These are phyloP conservation scores for Rosellinia necatrix DNA, from an alignment of 2,329 filamentous ascomycete species.

Conservation along the genomic window DNA sequence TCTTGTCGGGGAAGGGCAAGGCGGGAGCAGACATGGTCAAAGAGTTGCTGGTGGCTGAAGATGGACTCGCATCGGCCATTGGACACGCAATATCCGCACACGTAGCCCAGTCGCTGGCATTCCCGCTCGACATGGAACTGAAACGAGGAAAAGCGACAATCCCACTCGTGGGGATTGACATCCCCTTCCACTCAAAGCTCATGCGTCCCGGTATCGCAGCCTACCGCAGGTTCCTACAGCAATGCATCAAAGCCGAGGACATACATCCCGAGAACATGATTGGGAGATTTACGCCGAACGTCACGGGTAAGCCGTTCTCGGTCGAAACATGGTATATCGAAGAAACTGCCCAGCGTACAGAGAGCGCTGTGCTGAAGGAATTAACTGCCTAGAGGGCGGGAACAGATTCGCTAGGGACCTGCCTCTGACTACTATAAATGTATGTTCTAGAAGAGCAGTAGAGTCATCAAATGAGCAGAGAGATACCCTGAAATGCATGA, in stretches of 20 bases:
- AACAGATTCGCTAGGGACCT: not conserved
- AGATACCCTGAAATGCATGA: too few relatives aligned
- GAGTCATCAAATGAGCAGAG: not conserved
- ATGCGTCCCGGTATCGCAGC: slow-evolving; percentile 23
- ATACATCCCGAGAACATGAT: slow-evolving; percentile 17
- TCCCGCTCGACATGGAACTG: slow-evolving; percentile 21
- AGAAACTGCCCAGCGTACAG: slow-evolving; percentile 23
- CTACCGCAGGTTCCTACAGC: slow-evolving; percentile 17
- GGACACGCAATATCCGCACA: not conserved
- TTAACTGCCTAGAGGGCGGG: not conserved
- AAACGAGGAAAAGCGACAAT: slow-evolving; percentile 23
- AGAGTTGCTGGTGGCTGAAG: not conserved
- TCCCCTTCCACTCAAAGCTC: slow-evolving; percentile 24
- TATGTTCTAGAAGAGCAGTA: too few relatives aligned
- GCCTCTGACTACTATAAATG: too few relatives aligned
- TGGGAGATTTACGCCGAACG: slow-evolving; percentile 16
- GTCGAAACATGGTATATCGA: slow-evolving; percentile 14
- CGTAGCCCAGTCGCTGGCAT: slow-evolving; percentile 2
- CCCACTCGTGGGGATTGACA: slow-evolving; percentile 20
- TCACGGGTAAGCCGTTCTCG: slow-evolving; percentile 21
- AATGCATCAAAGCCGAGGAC: slow-evolving; percentile 16
- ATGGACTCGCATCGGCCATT: not conserved
- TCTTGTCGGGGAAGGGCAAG: not conserved
- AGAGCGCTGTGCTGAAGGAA: slow-evolving; percentile 30
- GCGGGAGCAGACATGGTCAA: not conserved